A percentile compares a stretch with the other conserved stretches of the same genome.
These are phyloP conservation scores for Fusarium siculi DNA, from an alignment of 2,329 filamentous ascomycete genomes.

Conservation along the genomic window DNA sequence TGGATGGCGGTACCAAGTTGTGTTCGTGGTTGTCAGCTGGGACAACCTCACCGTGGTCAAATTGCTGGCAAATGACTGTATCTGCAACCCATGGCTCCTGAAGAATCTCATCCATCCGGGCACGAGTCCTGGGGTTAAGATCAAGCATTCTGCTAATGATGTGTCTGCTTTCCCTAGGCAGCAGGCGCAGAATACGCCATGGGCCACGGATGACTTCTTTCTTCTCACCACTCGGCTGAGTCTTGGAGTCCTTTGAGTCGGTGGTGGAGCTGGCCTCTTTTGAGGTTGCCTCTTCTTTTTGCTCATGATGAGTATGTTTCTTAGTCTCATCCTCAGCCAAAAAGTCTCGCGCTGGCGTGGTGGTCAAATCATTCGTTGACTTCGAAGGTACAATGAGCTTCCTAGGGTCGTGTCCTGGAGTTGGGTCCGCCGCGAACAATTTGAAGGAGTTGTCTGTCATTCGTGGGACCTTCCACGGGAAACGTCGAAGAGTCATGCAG, in stretches of 20 bases:
- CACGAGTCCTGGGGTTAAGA: constrained; percentile 83
- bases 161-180: constrained; percentile 89
- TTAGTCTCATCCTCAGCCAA: constrained; percentile 50
- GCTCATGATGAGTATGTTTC: constrained; percentile 34
- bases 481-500: constrained; percentile 95
- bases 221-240: constrained; percentile 56
- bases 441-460: constrained; percentile 94
- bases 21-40: constrained; percentile 83
- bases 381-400: constrained; percentile 60
- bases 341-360: constrained; percentile 53
- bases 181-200: constrained; percentile 85
- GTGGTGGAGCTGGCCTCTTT: constrained; percentile 8
- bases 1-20: constrained; percentile 78
- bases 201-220: constrained; percentile 90
- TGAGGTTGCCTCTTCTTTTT: constrained; percentile 31
- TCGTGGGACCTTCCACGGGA: constrained; percentile 96
- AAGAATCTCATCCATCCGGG: constrained; percentile 86
- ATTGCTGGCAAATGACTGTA: constrained; percentile 84
- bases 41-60: constrained; percentile 74
- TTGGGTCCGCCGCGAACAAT: constrained; percentile 87
- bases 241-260: constrained; percentile 36
- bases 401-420: constrained; percentile 74
- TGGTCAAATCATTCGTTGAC: constrained; percentile 57
- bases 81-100: constrained; percentile 90
- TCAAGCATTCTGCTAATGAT: constrained; percentile 95